A percentile compares a stretch with the other conserved stretches of the same genome.
These are phyloP conservation scores for Neurospora sp. DNA, from an alignment of 495 filamentous ascomycete species.

Conservation along the genomic window DNA sequence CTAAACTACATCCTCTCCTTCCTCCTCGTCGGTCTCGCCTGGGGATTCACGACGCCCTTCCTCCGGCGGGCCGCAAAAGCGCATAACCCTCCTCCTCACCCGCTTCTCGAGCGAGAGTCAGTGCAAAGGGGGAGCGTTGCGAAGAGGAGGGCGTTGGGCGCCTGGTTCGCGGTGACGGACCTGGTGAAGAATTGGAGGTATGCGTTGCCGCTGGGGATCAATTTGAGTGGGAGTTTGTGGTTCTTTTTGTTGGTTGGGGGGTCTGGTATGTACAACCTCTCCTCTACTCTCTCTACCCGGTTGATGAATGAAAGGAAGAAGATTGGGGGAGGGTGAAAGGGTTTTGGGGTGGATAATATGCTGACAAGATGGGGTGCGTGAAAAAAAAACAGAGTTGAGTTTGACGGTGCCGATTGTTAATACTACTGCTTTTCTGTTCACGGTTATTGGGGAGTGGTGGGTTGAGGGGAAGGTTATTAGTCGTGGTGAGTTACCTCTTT, in stretches of 20 bases:
- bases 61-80: slow-evolving; percentile 57
- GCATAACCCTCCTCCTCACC: slow-evolving; percentile 45
- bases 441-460: slow-evolving; percentile 91
- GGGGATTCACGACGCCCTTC: slow-evolving; percentile 67
- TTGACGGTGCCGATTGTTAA: slow-evolving; percentile 93
- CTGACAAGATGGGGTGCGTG: too few species aligned
- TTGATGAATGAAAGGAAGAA: too few species aligned
- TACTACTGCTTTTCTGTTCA: slow-evolving; percentile 88
- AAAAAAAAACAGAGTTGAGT: slow-evolving; percentile 84
- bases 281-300: too few species aligned
- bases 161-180: slow-evolving; percentile 66
- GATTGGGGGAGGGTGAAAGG: too few species aligned
- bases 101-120: slow-evolving; percentile 29
- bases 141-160: slow-evolving; percentile 42
- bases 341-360: too few species aligned
- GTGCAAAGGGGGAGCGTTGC: slow-evolving; percentile 41
- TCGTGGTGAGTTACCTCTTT: slow-evolving; percentile 42
- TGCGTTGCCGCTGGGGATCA: slow-evolving; percentile 77
- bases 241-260: slow-evolving; percentile 89
- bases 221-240: slow-evolving; percentile 92
- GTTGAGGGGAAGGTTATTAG: slow-evolving; percentile 83
- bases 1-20: slow-evolving; percentile 81
- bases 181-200: slow-evolving; percentile 73
- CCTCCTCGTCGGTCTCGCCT: slow-evolving; percentile 82
- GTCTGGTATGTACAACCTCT: too few species aligned